Evolutionary conservation across 371 early-diverging fungal genomes (phyloP).

Genomic region (Funneliformis caledonium): DNA sequence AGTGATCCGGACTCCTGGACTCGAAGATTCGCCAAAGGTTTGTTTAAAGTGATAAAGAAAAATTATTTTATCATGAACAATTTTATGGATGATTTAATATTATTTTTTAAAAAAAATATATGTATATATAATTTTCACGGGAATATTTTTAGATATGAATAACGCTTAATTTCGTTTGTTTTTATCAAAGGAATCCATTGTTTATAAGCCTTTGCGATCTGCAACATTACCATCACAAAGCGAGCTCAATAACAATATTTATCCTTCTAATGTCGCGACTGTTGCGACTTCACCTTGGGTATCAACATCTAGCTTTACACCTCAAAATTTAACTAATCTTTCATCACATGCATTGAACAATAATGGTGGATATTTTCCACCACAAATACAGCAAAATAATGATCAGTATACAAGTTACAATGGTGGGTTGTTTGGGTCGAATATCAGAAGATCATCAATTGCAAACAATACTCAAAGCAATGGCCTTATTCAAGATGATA

Average conservation of each 20-base stretch:
- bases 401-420: slow-evolving; percentile 37
- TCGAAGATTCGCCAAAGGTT: slow-evolving; percentile 39
- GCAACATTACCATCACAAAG: slow-evolving; percentile 16
- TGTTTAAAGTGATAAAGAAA: background rate
- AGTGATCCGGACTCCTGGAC: slow-evolving; percentile 21
- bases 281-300: slow-evolving; percentile 20
- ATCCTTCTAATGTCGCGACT: background rate
- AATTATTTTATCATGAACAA: background rate
- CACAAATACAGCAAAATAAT: slow-evolving; percentile 30
- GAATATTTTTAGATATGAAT: slow-evolving; percentile 1
- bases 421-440: slow-evolving; percentile 19
- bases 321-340: slow-evolving; percentile 3
- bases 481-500: slow-evolving; percentile 26
- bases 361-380: slow-evolving; percentile 30
- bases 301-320: background rate
- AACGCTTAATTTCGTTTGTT: slow-evolving; percentile 7
- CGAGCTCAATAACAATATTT: slow-evolving; percentile 18
- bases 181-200: slow-evolving; percentile 37
- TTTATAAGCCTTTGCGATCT: slow-evolving; percentile 25
- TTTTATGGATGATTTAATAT: background rate
- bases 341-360: slow-evolving; percentile 31
- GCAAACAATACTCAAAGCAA: slow-evolving; percentile 25
- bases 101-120: background rate
- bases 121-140: background rate
- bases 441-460: slow-evolving; percentile 20